A percentile compares a stretch with the other conserved stretches of the same genome.
Conservation (phyloP, 225 moss, liverwort and hornwort genomes). For the Bryum argenteum region DNA sequence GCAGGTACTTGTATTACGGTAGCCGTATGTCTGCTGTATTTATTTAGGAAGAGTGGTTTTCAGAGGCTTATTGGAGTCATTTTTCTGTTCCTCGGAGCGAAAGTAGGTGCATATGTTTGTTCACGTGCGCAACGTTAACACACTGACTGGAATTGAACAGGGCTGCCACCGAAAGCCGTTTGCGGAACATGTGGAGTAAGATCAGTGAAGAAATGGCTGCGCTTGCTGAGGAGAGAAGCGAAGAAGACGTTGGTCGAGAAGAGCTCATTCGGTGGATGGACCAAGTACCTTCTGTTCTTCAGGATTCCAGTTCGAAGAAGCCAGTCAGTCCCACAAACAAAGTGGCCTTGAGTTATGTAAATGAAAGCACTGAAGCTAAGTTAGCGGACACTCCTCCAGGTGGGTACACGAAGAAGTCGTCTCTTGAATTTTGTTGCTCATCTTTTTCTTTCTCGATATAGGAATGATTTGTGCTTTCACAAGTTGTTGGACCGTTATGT, state of each 20-base stretch:
- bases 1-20: slow-evolving; percentile 33
- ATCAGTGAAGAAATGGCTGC: slow-evolving; percentile 87
- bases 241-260: slow-evolving; percentile 46
- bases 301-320: slow-evolving; percentile 47
- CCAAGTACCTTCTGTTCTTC: slow-evolving; percentile 67
- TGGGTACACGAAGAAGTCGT: slow-evolving; percentile 11
- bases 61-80: neutral
- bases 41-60: neutral
- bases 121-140: slow-evolving; percentile 9
- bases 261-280: slow-evolving; percentile 70
- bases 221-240: slow-evolving; percentile 68
- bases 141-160: slow-evolving; percentile 37
- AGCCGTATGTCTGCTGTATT: neutral
- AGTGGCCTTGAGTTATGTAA: neutral
- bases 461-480: neutral
- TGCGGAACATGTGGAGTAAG: slow-evolving; percentile 78
- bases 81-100: slow-evolving; percentile 4
- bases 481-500: slow-evolving; percentile 13
- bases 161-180: slow-evolving; percentile 68
- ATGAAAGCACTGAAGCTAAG: slow-evolving; percentile 25
- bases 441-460: neutral
- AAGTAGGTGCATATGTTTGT: neutral
- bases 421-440: neutral
- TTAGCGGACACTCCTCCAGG: slow-evolving; percentile 31
- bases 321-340: slow-evolving; percentile 23